Base-by-base conservation (phyloP, 371 early-diverging fungal species). In the Smittium mucronatum region DNA sequence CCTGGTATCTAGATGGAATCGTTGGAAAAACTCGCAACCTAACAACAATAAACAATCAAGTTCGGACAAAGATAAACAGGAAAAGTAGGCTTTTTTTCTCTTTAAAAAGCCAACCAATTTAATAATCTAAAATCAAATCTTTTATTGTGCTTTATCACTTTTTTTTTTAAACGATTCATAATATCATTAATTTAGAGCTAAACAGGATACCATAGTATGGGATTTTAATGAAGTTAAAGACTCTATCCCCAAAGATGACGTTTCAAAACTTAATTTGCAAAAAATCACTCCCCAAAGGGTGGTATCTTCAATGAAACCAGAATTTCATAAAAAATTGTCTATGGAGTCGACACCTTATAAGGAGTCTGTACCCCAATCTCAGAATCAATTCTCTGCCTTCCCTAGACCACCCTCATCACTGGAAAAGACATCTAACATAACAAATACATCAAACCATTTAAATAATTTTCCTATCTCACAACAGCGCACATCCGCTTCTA, bases 1-100 rank as follows among this genome's bases (percentile, higher is more conserved):
- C 66, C 76, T 95, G 32, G 88, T 92, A 59, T 89, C 92, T 69
- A 77, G 87, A 28, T 88, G 93, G 76, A 88, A 93, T 69, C 82
- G 84, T 64, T 95, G 79, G 79, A 79, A 76, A 65, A 70, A 66
- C 69, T 64, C 77, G 0, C 66, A 70, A 25, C 79, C 79, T 0
- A 78, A 76, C 64, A 32, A 66, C 64, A 70, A 71, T 71, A 58
- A 58, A 57, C 64, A 32, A 30, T 70, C 74, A 71, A 33, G 58
- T 1, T 76, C 73, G 1, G 61, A 69, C 1, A 68, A 73, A 8
- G 63, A 72, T 25, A 35, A 26, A 0, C 36, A 47, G 29, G 57
- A 60, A 15, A 72, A 72, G 25, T 58, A 61, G 2, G 77, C 69
- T 2, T 11, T 11, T 47, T 47, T 21, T 47, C 21, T 5, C 47